Conservation (phyloP, 768 basidiomycete genomes). For the Leccinum subgranulosum region DNA sequence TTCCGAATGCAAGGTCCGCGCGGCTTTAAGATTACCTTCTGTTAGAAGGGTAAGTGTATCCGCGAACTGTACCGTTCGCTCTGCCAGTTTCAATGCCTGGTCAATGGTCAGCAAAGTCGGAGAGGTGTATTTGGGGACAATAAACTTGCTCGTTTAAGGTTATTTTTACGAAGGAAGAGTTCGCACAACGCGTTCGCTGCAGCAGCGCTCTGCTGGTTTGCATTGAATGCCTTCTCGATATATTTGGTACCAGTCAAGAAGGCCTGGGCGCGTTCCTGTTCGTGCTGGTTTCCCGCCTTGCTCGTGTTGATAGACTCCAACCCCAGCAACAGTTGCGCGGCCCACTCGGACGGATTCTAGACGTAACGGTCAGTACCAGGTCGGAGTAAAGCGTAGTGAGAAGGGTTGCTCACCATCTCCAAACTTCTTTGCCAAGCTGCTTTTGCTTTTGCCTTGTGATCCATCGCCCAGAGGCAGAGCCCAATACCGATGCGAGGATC, state of each 20-base stretch:
- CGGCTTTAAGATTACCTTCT: conserved; percentile 84
- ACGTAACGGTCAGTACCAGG: neutral
- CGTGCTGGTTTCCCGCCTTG: conserved; percentile 62
- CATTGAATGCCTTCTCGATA: conserved; percentile 77
- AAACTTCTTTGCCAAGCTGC: conserved; percentile 89
- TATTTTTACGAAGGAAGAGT: conserved; percentile 70
- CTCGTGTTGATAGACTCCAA: conserved; percentile 85
- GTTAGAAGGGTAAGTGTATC: conserved; percentile 83
- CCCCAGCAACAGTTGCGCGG: conserved; percentile 79
- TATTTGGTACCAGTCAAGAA: conserved; percentile 66
- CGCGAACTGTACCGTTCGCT: conserved; percentile 90
- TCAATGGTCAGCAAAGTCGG: neutral
- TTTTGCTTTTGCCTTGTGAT: conserved; percentile 76
- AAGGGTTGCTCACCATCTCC: conserved; percentile 65
- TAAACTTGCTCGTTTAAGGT: conserved; percentile 51
- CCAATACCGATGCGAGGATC: conserved; percentile 97
- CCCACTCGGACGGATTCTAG: conserved; percentile 77
- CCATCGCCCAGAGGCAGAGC: conserved; percentile 88
- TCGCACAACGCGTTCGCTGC: conserved; percentile 84
- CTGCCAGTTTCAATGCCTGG: conserved; percentile 88
- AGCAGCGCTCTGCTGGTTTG: conserved; percentile 67
- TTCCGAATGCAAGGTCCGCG: conserved; percentile 74
- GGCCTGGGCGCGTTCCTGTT: conserved; percentile 58
- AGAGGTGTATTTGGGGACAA: neutral
- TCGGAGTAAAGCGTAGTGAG: neutral